Conservation (phyloP, 306 rosid species). For the Malus asiatica region DNA sequence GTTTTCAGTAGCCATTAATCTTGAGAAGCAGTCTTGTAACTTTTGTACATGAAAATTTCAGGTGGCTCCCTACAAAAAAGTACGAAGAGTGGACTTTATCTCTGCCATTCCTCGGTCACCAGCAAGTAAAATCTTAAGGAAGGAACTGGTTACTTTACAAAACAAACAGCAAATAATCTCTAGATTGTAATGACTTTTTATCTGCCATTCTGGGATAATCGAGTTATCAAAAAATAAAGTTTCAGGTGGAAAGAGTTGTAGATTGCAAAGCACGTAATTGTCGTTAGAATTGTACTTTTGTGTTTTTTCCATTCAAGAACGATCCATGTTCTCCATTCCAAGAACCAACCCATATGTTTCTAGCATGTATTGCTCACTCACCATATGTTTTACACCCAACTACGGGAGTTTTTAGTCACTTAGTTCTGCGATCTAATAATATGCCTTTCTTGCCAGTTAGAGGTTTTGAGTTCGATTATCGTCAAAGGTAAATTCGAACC, state of each 20-base stretch:
- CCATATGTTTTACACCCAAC: not conserved
- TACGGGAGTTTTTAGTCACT: too few relatives aligned
- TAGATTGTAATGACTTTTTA: constrained; percentile 37
- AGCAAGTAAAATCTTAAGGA: constrained; percentile 89
- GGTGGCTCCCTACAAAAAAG: constrained; percentile 93
- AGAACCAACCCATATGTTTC: not conserved
- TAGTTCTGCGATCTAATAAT: too few relatives aligned
- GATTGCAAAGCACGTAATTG: not conserved
- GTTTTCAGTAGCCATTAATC: not conserved
- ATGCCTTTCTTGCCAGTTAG: too few relatives aligned
- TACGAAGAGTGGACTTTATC: constrained; percentile 61
- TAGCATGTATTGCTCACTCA: not conserved
- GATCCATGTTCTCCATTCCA: not conserved
- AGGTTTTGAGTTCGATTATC: too few relatives aligned
- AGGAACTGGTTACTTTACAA: constrained; percentile 53
- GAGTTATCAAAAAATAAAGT: not conserved
- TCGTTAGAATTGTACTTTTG: not conserved
- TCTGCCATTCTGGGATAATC: not conserved
- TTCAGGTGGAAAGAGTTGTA: not conserved
- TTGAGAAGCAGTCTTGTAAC: not conserved
- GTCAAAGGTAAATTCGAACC: too few relatives aligned
- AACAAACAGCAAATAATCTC: constrained; percentile 40
- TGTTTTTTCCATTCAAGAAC: not conserved
- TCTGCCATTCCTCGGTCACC: constrained; percentile 67
- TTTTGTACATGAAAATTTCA: constrained; percentile 22